These are phyloP conservation scores for Fusarium caatingaense DNA, from an alignment of 2,329 filamentous ascomycete genomes.

Conservation along the genomic window DNA sequence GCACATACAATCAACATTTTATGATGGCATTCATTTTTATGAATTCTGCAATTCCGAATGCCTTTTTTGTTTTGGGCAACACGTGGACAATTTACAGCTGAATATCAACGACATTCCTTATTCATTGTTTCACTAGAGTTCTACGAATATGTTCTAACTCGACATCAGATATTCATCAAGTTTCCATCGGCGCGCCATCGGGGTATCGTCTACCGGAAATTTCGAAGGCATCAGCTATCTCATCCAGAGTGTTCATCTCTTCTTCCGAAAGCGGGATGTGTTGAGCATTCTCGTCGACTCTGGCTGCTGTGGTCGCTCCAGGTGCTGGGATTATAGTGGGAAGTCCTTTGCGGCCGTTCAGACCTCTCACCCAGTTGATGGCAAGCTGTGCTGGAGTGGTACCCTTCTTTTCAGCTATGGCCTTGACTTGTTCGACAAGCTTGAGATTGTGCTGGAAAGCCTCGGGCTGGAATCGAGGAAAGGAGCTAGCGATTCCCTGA, in stretches of 20 bases:
- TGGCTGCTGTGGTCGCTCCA: conserved; percentile 66
- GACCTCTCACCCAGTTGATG: conserved; percentile 69
- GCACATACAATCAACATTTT: conserved; percentile 9
- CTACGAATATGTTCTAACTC: conserved; percentile 22
- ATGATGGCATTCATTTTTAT: conserved; percentile 55
- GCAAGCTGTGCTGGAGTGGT: conserved; percentile 74
- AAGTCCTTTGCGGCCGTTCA: conserved; percentile 63
- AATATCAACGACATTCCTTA: conserved; percentile 14
- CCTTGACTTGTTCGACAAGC: conserved; percentile 68
- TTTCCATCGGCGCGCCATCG: conserved; percentile 50
- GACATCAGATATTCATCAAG: conserved; percentile 43
- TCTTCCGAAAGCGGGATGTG: conserved; percentile 60
- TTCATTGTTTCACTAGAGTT: background rate
- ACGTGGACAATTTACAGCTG: conserved; percentile 51
- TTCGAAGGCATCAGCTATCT: conserved; percentile 60
- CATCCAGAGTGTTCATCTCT: conserved; percentile 63
- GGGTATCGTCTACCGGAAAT: conserved; percentile 63
- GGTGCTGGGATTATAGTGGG: conserved; percentile 74
- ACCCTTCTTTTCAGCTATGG: conserved; percentile 68
- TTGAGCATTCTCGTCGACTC: conserved; percentile 71
- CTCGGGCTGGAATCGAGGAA: conserved; percentile 71
- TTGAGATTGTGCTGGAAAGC: conserved; percentile 73
- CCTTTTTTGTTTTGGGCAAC: conserved; percentile 38
- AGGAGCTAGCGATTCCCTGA: conserved; percentile 34
- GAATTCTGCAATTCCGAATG: conserved; percentile 65